Conservation (phyloP, 2,329 filamentous ascomycete genomes). For the Botrytis porri region DNA sequence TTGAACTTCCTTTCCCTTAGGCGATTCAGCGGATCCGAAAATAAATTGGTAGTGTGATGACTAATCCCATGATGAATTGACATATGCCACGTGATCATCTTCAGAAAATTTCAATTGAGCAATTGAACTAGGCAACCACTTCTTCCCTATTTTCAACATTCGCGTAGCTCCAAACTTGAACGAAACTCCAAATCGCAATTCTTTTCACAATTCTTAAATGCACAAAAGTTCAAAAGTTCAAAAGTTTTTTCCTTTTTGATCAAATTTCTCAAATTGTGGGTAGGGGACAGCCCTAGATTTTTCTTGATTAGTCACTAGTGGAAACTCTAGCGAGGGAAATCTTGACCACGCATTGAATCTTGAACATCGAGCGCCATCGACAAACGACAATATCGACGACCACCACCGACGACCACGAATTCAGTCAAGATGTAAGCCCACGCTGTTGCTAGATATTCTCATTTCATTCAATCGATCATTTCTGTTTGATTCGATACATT, state of each 20-base stretch:
- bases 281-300: background rate
- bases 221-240: too few species aligned
- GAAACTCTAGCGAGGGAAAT: slow-evolving; percentile 1
- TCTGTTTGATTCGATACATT: background rate
- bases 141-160: background rate
- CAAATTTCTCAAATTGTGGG: background rate
- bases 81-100: background rate
- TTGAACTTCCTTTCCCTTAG: background rate
- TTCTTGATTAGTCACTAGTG: slow-evolving; percentile 1
- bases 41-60: background rate
- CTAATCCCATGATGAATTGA: background rate
- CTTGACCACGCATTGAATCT: background rate
- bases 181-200: background rate
- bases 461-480: slow-evolving; percentile 18
- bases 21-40: background rate
- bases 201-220: background rate
- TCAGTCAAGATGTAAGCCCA: slow-evolving; percentile 38
- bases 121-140: background rate
- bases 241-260: background rate
- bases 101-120: background rate
- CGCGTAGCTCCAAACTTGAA: background rate
- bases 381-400: slow-evolving; percentile 36
- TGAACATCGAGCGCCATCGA: slow-evolving; percentile 19
- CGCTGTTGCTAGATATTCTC: slow-evolving; percentile 15
- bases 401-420: slow-evolving; percentile 36